These are phyloP conservation scores for Phytophthora hybrid DNA, from an alignment of 352 stramenopile species.

Conservation along the genomic window DNA sequence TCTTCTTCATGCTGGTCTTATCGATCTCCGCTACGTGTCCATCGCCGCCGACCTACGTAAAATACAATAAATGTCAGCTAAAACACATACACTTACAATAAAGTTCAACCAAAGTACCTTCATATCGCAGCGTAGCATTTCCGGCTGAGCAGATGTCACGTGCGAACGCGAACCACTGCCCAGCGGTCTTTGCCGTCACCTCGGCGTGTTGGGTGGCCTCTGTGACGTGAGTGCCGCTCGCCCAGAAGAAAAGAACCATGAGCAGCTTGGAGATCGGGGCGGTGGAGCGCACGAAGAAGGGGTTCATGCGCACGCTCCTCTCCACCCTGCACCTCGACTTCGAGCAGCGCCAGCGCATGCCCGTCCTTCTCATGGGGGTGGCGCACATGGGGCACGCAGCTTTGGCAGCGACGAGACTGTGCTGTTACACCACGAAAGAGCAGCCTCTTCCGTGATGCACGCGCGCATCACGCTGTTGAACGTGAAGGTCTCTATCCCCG, in stretches of 20 bases:
- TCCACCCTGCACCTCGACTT: conserved; percentile 30
- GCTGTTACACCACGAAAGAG: too few species aligned
- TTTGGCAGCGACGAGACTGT: too few species aligned
- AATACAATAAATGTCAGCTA: neutral
- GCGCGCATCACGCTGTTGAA: too few species aligned
- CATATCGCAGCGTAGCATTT: neutral
- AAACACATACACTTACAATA: too few species aligned
- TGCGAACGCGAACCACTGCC: neutral
- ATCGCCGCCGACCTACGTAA: neutral
- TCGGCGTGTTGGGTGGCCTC: neutral
- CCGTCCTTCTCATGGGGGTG: conserved; percentile 1
- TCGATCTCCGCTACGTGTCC: neutral
- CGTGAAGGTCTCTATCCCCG: too few species aligned
- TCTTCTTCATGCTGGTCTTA: neutral
- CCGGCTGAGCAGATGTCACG: neutral
- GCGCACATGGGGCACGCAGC: too few species aligned
- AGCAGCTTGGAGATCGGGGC: neutral
- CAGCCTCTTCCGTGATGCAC: too few species aligned
- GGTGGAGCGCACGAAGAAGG: neutral
- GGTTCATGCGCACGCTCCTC: neutral
- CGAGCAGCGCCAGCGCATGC: conserved; percentile 13
- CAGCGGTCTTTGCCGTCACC: neutral
- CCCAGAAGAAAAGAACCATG: neutral
- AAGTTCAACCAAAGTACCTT: neutral
- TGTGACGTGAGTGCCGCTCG: neutral